Conservation (phyloP, 1,284 basidiomycete species). For the Amylostereum areolatum region DNA sequence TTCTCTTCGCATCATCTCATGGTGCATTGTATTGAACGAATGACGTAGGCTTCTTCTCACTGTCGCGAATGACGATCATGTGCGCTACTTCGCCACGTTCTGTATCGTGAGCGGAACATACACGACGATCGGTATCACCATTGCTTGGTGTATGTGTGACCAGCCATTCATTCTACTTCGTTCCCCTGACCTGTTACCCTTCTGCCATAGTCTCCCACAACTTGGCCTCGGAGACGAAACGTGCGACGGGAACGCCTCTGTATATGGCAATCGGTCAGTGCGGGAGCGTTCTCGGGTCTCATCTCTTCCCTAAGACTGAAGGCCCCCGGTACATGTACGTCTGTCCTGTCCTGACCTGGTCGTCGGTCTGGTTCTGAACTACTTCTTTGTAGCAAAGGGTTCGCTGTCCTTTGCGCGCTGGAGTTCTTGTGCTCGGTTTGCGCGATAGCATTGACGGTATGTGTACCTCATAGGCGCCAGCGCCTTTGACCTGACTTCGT, state of each 20-base stretch:
- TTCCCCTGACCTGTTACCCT: not conserved
- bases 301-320: constrained; percentile 60
- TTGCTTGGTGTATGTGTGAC: constrained; percentile 62
- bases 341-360: constrained; percentile 12
- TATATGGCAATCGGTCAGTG: constrained; percentile 74
- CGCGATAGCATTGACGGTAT: constrained; percentile 47
- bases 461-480: constrained; percentile 12
- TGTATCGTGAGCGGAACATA: constrained; percentile 67
- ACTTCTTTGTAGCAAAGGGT: constrained; percentile 46
- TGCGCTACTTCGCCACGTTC: constrained; percentile 65
- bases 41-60: constrained; percentile 43
- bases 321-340: constrained; percentile 56
- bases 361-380: not conserved
- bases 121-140: constrained; percentile 57
- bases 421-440: constrained; percentile 53
- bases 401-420: constrained; percentile 56
- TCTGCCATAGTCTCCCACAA: constrained; percentile 56
- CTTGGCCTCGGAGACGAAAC: constrained; percentile 72
- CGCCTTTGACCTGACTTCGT: not conserved
- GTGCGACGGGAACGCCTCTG: constrained; percentile 66
- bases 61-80: constrained; percentile 38
- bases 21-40: constrained; percentile 17
- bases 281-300: constrained; percentile 67
- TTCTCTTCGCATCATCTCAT: not conserved
- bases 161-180: not conserved